Conservation (phyloP, 2,329 filamentous ascomycete genomes). For the Arthrobotrys iridis region DNA sequence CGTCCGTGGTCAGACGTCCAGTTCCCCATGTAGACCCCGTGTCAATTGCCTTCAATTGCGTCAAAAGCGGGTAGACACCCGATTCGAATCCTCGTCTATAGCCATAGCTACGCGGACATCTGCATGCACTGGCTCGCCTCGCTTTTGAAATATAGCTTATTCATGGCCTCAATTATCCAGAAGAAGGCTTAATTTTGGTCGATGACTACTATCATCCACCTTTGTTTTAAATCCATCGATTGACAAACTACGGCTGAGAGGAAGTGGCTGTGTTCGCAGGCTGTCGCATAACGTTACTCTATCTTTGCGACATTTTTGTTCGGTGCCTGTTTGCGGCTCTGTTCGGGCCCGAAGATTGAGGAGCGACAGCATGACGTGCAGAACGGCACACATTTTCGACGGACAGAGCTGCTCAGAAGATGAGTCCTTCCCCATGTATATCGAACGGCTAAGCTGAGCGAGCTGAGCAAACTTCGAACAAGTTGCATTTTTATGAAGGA, state of each 20-base stretch:
- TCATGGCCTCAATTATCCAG: background rate
- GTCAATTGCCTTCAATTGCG: background rate
- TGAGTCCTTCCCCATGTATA: background rate
- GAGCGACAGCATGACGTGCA: background rate
- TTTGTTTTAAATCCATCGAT: background rate
- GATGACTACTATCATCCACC: too few relatives aligned
- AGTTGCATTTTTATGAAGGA: background rate
- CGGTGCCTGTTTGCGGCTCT: constrained; percentile 53
- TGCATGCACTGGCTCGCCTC: constrained; percentile 33
- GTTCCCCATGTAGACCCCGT: background rate
- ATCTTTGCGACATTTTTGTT: constrained; percentile 22
- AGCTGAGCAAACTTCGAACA: background rate
- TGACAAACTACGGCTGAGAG: background rate
- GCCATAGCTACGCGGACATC: background rate
- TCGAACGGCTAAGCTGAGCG: too few relatives aligned
- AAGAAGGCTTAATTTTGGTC: background rate
- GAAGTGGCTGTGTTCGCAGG: background rate
- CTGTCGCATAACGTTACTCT: constrained; percentile 15
- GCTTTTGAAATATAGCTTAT: constrained; percentile 32
- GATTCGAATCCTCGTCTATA: constrained; percentile 11
- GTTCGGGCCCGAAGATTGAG: constrained; percentile 39
- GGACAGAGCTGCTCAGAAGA: background rate
- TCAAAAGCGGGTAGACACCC: constrained; percentile 1
- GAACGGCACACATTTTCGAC: constrained; percentile 7
- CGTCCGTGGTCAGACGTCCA: constrained; percentile 2